Evolutionary conservation across 2,329 filamentous ascomycete genomes (phyloP).

Genomic region (Acarospora socialis): DNA sequence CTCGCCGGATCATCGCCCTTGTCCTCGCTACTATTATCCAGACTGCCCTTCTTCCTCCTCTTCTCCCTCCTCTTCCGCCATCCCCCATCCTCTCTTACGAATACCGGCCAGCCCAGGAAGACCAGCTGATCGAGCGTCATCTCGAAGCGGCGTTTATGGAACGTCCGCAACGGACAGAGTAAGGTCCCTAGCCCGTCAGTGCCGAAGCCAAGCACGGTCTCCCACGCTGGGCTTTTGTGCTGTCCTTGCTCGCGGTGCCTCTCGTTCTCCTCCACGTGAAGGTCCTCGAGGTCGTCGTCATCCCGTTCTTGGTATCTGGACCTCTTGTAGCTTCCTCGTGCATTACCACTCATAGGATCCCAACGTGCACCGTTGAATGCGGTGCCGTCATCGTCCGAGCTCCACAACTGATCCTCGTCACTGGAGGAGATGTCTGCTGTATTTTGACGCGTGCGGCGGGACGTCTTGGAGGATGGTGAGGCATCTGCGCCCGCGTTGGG

Average conservation of each 20-base stretch:
- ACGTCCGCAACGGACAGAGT: conserved; percentile 58
- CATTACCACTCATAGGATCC: too few relatives aligned
- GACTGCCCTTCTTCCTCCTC: conserved; percentile 28
- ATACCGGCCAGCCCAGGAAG: conserved; percentile 72
- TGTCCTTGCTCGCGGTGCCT: conserved; percentile 38
- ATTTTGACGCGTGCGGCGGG: too few relatives aligned
- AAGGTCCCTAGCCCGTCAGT: conserved; percentile 69
- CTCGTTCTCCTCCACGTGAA: conserved; percentile 14
- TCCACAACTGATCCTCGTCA: too few relatives aligned
- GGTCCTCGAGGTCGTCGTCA: conserved; percentile 15
- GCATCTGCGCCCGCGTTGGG: conserved; percentile 28
- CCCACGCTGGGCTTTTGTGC: conserved; percentile 45
- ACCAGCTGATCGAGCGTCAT: conserved; percentile 65
- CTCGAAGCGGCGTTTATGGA: conserved; percentile 72
- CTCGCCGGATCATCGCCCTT: conserved; percentile 21
- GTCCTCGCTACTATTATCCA: too few relatives aligned
- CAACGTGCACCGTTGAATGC: neutral
- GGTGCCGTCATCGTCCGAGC: conserved; percentile 4
- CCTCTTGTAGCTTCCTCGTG: neutral
- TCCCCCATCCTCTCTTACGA: conserved; percentile 61
- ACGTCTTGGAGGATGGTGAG: too few relatives aligned
- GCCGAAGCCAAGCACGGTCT: conserved; percentile 58
- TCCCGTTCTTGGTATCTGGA: conserved; percentile 13
- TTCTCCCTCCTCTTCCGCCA: conserved; percentile 55
- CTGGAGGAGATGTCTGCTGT: too few relatives aligned